Evolutionary conservation across 192 early-diverging fungal species (phyloP).

Genomic region (Gonapodya prolifera): DNA sequence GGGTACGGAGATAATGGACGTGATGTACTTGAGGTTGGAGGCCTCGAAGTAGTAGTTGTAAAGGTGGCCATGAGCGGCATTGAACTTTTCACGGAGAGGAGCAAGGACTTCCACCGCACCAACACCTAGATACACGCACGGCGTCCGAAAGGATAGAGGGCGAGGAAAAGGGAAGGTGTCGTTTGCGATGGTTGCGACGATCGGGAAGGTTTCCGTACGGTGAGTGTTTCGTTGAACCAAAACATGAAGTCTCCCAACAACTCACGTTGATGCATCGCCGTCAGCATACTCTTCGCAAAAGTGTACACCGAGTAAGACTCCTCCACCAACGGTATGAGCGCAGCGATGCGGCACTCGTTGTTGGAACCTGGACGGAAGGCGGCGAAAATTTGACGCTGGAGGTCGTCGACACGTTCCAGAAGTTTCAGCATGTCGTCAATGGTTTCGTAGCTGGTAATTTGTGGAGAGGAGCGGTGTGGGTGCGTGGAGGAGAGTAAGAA

Average conservation of each 20-base stretch:
- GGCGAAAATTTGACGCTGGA: slow-evolving; percentile 79
- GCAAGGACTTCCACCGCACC: slow-evolving; percentile 75
- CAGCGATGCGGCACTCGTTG: slow-evolving; percentile 90
- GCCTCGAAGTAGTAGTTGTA: slow-evolving; percentile 88
- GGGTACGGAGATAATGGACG: slow-evolving; percentile 85
- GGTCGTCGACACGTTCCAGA: slow-evolving; percentile 80
- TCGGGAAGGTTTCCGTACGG: not conserved
- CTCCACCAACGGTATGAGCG: slow-evolving; percentile 93
- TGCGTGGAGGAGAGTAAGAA: not conserved
- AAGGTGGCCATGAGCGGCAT: slow-evolving; percentile 69
- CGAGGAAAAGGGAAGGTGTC: not conserved
- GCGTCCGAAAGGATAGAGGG: slow-evolving; percentile 4
- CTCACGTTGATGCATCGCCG: slow-evolving; percentile 83
- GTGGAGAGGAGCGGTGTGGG: not conserved
- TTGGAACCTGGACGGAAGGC: slow-evolving; percentile 68
- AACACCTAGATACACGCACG: slow-evolving; percentile 5
- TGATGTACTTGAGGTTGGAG: slow-evolving; percentile 76
- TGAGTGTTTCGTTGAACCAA: not conserved
- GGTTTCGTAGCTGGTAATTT: slow-evolving; percentile 72
- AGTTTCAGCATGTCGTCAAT: slow-evolving; percentile 87
- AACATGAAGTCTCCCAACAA: slow-evolving; percentile 7
- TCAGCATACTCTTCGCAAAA: slow-evolving; percentile 89
- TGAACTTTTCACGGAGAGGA: slow-evolving; percentile 78
- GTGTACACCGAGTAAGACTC: slow-evolving; percentile 92
- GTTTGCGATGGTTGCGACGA: slow-evolving; percentile 20